These are phyloP conservation scores for Phytophthora uliginosa DNA, from an alignment of 352 stramenopile genomes.

Conservation along the genomic window DNA sequence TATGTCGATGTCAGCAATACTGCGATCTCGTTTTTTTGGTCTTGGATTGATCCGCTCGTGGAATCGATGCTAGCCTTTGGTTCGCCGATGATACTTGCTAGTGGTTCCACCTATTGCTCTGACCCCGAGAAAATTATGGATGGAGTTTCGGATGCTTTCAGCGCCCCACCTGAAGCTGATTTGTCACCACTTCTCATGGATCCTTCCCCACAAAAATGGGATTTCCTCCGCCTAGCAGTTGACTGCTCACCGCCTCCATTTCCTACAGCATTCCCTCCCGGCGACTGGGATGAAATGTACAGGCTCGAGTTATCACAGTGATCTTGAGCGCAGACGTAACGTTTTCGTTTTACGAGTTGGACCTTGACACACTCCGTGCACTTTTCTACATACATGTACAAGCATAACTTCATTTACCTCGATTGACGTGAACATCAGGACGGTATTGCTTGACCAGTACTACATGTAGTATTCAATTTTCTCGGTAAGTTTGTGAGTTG, in stretches of 20 bases:
- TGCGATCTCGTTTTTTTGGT: constrained; percentile 24
- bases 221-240: constrained; percentile 9
- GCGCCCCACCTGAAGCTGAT: neutral
- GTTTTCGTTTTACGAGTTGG: too few relatives aligned
- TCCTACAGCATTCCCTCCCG: constrained; percentile 9
- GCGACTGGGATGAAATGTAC: constrained; percentile 10
- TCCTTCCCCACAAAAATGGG: constrained; percentile 27
- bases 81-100: constrained; percentile 17
- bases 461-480: too few relatives aligned
- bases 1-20: constrained; percentile 29
- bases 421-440: too few relatives aligned
- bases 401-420: too few relatives aligned
- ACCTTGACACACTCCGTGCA: too few relatives aligned
- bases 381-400: too few relatives aligned
- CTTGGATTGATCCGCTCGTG: constrained; percentile 32
- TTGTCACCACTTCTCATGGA: constrained; percentile 27
- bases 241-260: constrained; percentile 18
- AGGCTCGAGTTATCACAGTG: neutral
- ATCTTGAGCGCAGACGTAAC: too few relatives aligned
- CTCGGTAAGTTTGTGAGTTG: too few relatives aligned
- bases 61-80: constrained; percentile 13
- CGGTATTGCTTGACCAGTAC: too few relatives aligned
- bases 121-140: constrained; percentile 22
- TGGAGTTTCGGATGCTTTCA: constrained; percentile 14
- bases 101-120: constrained; percentile 23